phyloP scores from a whole-genome alignment of 2,329 filamentous ascomycete species.

The Talaromyces sp. region DNA sequence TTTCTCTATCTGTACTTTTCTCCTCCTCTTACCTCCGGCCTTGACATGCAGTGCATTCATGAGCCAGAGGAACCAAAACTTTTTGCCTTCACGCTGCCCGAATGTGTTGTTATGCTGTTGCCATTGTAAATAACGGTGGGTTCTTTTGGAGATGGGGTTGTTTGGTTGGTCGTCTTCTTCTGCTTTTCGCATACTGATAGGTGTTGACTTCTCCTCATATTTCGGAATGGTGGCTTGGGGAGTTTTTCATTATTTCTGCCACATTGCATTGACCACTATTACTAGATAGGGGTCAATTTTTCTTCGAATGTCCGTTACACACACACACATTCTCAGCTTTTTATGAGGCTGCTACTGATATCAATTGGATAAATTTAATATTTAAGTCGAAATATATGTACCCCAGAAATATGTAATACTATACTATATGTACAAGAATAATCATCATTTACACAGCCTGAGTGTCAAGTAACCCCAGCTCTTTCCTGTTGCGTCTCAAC shows the following conservation, averaged over 20 bases:
- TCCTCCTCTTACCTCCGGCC: neutral
- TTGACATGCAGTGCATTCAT: slow-evolving; percentile 6
- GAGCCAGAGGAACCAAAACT: neutral
- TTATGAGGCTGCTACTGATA: slow-evolving; percentile 1
- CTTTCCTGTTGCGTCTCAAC: slow-evolving; percentile 40
- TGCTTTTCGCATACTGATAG: slow-evolving; percentile 12
- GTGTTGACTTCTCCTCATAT: slow-evolving; percentile 9
- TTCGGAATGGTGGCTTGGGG: slow-evolving; percentile 12
- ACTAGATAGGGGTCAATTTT: neutral
- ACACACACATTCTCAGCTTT: neutral
- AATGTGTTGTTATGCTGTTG: neutral
- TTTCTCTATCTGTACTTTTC: neutral
- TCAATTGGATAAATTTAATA: slow-evolving; percentile 1
- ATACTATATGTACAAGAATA: slow-evolving; percentile 2
- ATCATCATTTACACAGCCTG: neutral
- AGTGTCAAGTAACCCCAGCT: neutral
- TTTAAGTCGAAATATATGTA: neutral
- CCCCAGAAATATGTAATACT: neutral
- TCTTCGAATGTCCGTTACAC: neutral
- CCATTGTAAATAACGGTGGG: slow-evolving; percentile 3
- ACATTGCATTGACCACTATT: neutral
- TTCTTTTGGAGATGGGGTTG: neutral
- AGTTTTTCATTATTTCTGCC: neutral
- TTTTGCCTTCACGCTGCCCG: neutral
- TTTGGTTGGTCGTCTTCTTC: neutral